Conservation (phyloP, 805 yeast genomes). For the Phaffomyces antillensis region DNA sequence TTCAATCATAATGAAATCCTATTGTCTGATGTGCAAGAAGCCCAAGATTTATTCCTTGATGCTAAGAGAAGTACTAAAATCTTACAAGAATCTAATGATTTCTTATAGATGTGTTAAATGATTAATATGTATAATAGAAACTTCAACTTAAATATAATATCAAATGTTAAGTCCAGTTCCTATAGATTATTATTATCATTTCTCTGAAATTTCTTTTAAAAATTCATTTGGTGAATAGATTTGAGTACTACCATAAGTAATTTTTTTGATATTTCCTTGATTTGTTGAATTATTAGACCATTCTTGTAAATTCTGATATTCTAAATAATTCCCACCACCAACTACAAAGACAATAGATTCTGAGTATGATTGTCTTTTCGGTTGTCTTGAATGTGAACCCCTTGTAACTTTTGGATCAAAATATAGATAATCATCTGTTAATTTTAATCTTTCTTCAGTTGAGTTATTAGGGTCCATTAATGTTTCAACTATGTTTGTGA, state of each 20-base stretch:
- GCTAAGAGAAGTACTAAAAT: constrained; percentile 74
- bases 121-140: constrained; percentile 4
- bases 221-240: constrained; percentile 66
- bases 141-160: not conserved
- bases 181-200: not conserved
- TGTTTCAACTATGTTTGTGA: constrained; percentile 86
- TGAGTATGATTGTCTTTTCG: constrained; percentile 72
- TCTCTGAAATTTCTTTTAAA: constrained; percentile 46
- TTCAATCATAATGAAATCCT: constrained; percentile 63
- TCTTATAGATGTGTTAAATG: constrained; percentile 19
- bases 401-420: constrained; percentile 83
- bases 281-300: constrained; percentile 48
- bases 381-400: constrained; percentile 86
- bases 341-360: constrained; percentile 87
- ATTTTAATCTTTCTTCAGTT: constrained; percentile 50
- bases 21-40: constrained; percentile 73
- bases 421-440: constrained; percentile 85
- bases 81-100: constrained; percentile 33
- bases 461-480: constrained; percentile 77
- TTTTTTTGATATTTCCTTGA: constrained; percentile 40
- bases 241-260: constrained; percentile 83
- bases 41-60: constrained; percentile 77
- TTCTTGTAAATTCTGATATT: constrained; percentile 89
- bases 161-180: not conserved
- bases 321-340: constrained; percentile 95